Percentiles rank a stretch among this genome's conserved stretches.
These are phyloP conservation scores for Aspergillus haitiensis DNA, from an alignment of 495 filamentous ascomycete genomes.

Conservation along the genomic window DNA sequence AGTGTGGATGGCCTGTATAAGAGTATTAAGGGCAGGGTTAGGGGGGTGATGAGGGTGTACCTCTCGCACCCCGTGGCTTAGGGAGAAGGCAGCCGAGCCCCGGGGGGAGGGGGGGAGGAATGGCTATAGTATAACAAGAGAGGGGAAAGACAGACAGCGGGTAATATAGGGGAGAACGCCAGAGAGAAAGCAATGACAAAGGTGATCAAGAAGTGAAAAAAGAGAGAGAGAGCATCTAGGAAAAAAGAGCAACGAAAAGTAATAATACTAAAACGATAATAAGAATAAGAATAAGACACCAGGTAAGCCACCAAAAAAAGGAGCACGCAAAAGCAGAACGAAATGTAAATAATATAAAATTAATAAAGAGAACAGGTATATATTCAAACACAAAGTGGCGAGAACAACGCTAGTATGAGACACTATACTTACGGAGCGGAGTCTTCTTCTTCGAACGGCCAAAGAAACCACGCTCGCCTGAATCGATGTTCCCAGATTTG, in stretches of 20 bases:
- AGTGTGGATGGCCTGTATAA: slow-evolving; percentile 23
- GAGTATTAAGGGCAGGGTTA: slow-evolving; percentile 2
- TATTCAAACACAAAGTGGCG: slow-evolving; percentile 11
- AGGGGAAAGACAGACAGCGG: slow-evolving; percentile 15
- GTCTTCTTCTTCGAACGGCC: slow-evolving; percentile 44
- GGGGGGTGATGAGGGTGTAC: slow-evolving; percentile 3
- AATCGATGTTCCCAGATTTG: slow-evolving; percentile 40
- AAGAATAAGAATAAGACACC: slow-evolving; percentile 9
- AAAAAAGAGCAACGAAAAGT: neutral
- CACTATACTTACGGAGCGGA: slow-evolving; percentile 36
- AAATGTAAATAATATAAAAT: slow-evolving; percentile 14
- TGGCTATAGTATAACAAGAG: neutral
- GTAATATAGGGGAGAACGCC: slow-evolving; percentile 2
- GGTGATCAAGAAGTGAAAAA: neutral
- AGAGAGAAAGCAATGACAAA: slow-evolving; percentile 7
- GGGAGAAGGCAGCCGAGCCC: slow-evolving; percentile 9
- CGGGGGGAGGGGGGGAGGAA: slow-evolving; percentile 10
- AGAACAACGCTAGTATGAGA: slow-evolving; percentile 25
- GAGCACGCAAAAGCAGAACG: slow-evolving; percentile 8
- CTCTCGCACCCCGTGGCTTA: slow-evolving; percentile 17
- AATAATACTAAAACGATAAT: neutral
- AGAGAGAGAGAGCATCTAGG: neutral
- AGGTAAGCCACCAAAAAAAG: slow-evolving; percentile 16
- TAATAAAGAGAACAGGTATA: slow-evolving; percentile 14
- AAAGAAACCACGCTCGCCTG: slow-evolving; percentile 41